These are phyloP conservation scores for Sphaceloma murrayae DNA, from an alignment of 2,329 filamentous ascomycete species.

Conservation along the genomic window DNA sequence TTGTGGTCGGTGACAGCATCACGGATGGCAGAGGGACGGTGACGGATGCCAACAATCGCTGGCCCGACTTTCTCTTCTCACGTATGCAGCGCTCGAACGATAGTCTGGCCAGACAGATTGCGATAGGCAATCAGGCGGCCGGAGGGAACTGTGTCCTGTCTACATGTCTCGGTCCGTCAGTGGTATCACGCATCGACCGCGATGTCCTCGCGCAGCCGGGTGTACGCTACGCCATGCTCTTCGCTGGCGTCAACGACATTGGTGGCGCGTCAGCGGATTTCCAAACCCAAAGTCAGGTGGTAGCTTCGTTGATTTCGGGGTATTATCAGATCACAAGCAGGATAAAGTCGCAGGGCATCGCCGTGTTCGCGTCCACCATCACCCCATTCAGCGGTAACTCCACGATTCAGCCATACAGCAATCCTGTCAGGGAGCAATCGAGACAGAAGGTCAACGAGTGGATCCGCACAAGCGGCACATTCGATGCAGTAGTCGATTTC, in stretches of 20 bases:
- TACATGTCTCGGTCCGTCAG: conserved; percentile 54
- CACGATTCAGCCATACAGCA: conserved; percentile 45
- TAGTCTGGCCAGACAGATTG: conserved; percentile 31
- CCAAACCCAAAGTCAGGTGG: conserved; percentile 39
- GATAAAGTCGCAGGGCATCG: conserved; percentile 45
- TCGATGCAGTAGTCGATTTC: conserved; percentile 56
- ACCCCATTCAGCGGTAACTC: conserved; percentile 49
- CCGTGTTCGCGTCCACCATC: conserved; percentile 55
- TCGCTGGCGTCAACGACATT: conserved; percentile 62
- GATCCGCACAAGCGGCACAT: conserved; percentile 47
- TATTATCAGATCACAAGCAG: conserved; percentile 50
- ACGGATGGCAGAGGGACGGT: conserved; percentile 55
- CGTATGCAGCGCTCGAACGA: conserved; percentile 41
- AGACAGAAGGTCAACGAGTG: conserved; percentile 51
- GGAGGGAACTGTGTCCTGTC: conserved; percentile 57
- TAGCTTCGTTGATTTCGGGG: conserved; percentile 45
- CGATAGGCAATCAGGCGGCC: conserved; percentile 55
- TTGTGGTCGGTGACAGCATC: conserved; percentile 55
- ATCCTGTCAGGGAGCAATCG: conserved; percentile 45
- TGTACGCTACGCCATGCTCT: conserved; percentile 53
- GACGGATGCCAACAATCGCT: conserved; percentile 51
- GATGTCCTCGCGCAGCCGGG: conserved; percentile 52
- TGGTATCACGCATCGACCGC: conserved; percentile 52
- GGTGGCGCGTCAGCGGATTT: conserved; percentile 41
- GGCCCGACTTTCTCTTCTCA: conserved; percentile 49